phyloP scores from a whole-genome alignment of 495 filamentous ascomycete genomes.

The Talaromyces wortmannii region DNA sequence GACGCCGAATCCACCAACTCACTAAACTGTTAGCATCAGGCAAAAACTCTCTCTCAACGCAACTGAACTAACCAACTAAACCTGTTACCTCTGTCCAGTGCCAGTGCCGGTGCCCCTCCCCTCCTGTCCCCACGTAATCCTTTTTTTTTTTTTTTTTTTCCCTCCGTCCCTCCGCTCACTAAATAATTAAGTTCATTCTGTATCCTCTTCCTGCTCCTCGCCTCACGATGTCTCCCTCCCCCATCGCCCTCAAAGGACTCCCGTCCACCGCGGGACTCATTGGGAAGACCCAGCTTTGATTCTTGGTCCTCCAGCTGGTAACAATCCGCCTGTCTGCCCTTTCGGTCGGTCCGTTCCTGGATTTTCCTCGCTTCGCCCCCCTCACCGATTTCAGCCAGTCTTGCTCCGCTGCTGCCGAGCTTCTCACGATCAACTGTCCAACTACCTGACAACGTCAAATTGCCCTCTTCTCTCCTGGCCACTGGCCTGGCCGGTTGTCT shows the following conservation, averaged over 20 bases:
- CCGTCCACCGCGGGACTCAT: conserved; percentile 37
- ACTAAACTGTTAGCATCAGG: no score
- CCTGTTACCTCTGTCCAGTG: no score
- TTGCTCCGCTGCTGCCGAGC: not conserved
- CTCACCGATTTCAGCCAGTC: conserved; percentile 4
- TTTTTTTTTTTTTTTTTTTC: conserved; percentile 13
- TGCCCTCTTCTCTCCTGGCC: no score
- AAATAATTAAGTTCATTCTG: conserved; percentile 20
- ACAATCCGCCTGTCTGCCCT: conserved; percentile 2
- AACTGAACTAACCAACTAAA: no score
- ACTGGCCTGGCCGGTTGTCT: no score
- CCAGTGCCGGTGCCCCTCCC: no score
- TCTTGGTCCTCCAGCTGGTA: no score
- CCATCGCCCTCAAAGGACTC: conserved; percentile 22
- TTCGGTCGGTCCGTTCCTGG: conserved; percentile 13
- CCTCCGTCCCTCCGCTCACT: conserved; percentile 19
- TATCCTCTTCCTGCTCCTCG: conserved; percentile 10
- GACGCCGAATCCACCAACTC: no score
- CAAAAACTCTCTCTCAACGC: no score
- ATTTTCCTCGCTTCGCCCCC: conserved; percentile 18
- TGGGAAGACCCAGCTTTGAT: conserved; percentile 29
- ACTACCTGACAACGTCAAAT: no score
- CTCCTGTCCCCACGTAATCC: conserved; percentile 11
- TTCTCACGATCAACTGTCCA: no score
- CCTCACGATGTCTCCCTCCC: conserved; percentile 32